Base-by-base conservation (phyloP, 2,329 filamentous ascomycete genomes). In the Blumeria graminis region DNA sequence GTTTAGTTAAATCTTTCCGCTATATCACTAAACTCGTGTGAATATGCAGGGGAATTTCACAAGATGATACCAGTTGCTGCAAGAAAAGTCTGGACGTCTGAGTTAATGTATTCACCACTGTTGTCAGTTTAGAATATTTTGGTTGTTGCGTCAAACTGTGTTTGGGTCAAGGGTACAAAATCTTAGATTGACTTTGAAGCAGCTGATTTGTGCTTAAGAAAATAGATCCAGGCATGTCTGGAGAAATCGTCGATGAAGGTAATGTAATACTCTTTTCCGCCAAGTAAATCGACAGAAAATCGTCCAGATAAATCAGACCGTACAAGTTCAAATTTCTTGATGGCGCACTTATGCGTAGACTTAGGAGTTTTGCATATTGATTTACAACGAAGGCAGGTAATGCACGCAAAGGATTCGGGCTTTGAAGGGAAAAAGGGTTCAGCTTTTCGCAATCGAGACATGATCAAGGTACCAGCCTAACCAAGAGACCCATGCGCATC, bases 401-500 rank as follows among this genome's bases (percentile, higher is more conserved):
- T 52, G n/a, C 48, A 52, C 16, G 28, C 34, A 16, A 52, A 35
- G 9, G 48, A 52, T 32, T 52, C 48, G 22, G 48, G 48, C 14
- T 52, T 52, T 35, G 22, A 6, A 14, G 28, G 48, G 35, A 52
- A 34, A 35, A 14, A 52, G 22, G 32, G 14, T 11, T 52, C 28
- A 33, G 16, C 10, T 52, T 52, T 52, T 32, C 48, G 48, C 48
- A 52, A 34, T n/a, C 3, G n/a, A 52, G 48, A 52, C 32, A 52
- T 52, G 48, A 52, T 28, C 9, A 28, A 52, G 32, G 48, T 52
- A n/a, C 48, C 48, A 52, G 48, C 22, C 14, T 52, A 28, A 52
- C 48, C 48, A n/a, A 52, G 48, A 52, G 48, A 22, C 35, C 34
- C 48, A 52, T 52, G 48, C 33, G 48, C 48, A 14, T 52, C 48